phyloP scores from a whole-genome alignment of 176 grass and related monocot species.

The Secale cereale region DNA sequence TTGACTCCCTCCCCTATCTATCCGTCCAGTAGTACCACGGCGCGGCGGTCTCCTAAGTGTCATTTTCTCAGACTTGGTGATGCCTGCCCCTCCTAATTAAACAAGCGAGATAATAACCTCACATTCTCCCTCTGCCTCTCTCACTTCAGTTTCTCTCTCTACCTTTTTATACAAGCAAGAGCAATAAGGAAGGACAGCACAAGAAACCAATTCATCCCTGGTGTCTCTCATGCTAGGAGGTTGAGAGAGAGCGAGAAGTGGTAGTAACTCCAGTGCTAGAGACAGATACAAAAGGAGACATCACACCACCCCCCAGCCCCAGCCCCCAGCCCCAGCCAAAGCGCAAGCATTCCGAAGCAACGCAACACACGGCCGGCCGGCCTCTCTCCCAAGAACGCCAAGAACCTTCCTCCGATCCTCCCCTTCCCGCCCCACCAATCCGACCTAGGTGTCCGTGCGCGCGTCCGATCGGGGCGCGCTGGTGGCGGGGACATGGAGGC shows the following conservation, averaged over 20 bases:
- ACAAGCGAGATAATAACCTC: conserved; percentile 30
- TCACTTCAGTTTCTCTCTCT: conserved; percentile 9
- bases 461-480: not conserved
- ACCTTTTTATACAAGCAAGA: conserved; percentile 44
- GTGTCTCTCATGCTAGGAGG: conserved; percentile 29
- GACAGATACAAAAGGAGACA: conserved; percentile 42
- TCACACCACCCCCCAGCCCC: not conserved
- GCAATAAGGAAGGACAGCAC: conserved; percentile 59
- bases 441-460: not conserved
- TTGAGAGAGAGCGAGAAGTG: not conserved
- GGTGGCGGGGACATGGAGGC: conserved; percentile 54
- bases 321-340: conserved; percentile 43
- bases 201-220: conserved; percentile 68
- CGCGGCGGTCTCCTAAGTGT: conserved; percentile 29
- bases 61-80: conserved; percentile 71
- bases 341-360: conserved; percentile 20
- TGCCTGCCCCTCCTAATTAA: conserved; percentile 34
- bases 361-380: not conserved
- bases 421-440: not conserved
- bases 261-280: conserved; percentile 45
- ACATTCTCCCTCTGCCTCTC: conserved; percentile 18
- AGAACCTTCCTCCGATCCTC: conserved; percentile 30
- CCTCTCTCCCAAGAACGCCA: conserved; percentile 21
- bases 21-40: not conserved
- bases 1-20: conserved; percentile 27